These are phyloP conservation scores for Colletotrichum sp. DNA, from an alignment of 2,329 filamentous ascomycete genomes.

Conservation along the genomic window DNA sequence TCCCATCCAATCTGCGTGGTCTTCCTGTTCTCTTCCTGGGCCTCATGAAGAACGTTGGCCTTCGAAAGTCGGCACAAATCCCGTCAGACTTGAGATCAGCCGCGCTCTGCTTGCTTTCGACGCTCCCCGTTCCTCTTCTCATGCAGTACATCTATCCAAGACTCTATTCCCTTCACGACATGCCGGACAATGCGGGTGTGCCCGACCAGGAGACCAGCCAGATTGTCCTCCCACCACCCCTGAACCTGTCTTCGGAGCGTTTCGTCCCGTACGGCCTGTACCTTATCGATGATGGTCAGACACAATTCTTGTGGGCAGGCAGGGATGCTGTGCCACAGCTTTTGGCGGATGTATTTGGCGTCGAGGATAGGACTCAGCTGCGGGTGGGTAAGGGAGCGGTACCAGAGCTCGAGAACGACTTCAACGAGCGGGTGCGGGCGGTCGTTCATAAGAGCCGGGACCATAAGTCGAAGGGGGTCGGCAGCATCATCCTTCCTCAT, in stretches of 20 bases:
- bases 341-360: constrained; percentile 87
- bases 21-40: constrained; percentile 91
- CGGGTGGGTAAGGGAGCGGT: constrained; percentile 90
- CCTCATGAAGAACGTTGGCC: constrained; percentile 93
- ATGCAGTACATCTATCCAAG: constrained; percentile 92
- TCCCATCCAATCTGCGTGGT: constrained; percentile 89
- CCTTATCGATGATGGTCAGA: constrained; percentile 95
- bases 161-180: constrained; percentile 89
- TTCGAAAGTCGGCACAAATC: constrained; percentile 92
- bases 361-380: constrained; percentile 81
- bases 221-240: constrained; percentile 82
- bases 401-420: constrained; percentile 91
- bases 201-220: constrained; percentile 87
- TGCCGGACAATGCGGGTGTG: constrained; percentile 91
- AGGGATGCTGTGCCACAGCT: constrained; percentile 91
- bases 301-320: constrained; percentile 96
- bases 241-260: constrained; percentile 88
- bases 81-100: constrained; percentile 93
- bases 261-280: constrained; percentile 92
- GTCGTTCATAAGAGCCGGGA: constrained; percentile 93
- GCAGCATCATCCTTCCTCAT: constrained; percentile 91
- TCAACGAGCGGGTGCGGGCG: constrained; percentile 90
- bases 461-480: constrained; percentile 83
- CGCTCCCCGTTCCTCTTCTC: constrained; percentile 84
- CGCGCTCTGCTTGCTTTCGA: constrained; percentile 92